Evolutionary conservation across 2,329 filamentous ascomycete species (phyloP).

Genomic region (Colletotrichum tropicicola): DNA sequence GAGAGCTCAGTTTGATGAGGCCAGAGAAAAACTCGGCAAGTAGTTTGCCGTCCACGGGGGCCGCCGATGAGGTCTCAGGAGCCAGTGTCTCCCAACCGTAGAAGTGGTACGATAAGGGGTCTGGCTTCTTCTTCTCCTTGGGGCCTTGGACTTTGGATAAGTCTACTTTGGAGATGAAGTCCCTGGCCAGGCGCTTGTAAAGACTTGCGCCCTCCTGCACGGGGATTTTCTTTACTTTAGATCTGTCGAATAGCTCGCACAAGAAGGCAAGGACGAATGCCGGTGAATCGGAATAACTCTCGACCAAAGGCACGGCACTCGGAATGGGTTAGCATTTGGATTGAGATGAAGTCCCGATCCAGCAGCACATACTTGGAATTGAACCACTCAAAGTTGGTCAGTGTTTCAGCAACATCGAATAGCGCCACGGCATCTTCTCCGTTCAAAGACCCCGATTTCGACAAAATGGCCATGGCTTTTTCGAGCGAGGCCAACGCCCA

Average conservation of each 20-base stretch:
- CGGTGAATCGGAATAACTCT: neutral
- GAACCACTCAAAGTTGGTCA: constrained; percentile 14
- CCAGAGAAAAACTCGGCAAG: neutral
- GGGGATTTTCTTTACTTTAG: neutral
- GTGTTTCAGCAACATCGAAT: no score
- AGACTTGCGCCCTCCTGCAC: neutral
- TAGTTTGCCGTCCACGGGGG: neutral
- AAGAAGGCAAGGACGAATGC: neutral
- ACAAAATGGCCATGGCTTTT: no score
- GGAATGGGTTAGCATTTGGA: neutral
- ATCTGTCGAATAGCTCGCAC: neutral
- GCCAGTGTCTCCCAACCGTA: no score
- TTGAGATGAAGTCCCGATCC: neutral
- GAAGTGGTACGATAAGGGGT: no score
- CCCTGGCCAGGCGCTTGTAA: constrained; percentile 1
- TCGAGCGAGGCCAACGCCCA: no score
- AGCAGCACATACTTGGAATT: neutral
- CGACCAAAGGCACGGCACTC: constrained; percentile 2
- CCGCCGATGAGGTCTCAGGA: no score
- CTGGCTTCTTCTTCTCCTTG: neutral
- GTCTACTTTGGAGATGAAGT: neutral
- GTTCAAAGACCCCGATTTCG: no score
- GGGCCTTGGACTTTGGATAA: neutral
- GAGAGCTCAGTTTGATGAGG: constrained; percentile 25
- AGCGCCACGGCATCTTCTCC: no score